Evolutionary conservation across 2,329 filamentous ascomycete species (phyloP).

Genomic region (Phialophora chinensis): DNA sequence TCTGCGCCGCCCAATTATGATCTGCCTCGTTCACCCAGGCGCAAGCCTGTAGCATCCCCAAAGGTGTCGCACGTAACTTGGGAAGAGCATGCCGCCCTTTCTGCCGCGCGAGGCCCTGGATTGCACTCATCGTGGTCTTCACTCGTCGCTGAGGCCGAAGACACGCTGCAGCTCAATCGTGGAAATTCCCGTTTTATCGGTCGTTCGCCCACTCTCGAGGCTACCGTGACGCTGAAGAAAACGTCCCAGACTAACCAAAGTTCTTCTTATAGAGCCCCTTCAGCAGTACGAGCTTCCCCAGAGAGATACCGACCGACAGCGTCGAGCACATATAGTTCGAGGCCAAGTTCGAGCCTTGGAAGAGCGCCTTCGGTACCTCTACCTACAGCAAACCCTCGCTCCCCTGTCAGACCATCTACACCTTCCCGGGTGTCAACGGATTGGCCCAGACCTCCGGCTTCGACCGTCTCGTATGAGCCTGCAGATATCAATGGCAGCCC

Average conservation of each 20-base stretch:
- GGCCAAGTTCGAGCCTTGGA: slow-evolving; percentile 51
- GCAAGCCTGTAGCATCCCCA: slow-evolving; percentile 34
- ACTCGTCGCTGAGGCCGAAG: slow-evolving; percentile 34
- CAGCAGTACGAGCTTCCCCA: slow-evolving; percentile 40
- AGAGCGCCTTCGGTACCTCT: slow-evolving; percentile 51
- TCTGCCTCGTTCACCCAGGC: slow-evolving; percentile 28
- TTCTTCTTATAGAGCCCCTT: slow-evolving; percentile 37
- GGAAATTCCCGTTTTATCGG: slow-evolving; percentile 31
- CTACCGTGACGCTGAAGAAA: slow-evolving; percentile 39
- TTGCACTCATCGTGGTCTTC: slow-evolving; percentile 36
- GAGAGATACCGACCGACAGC: slow-evolving; percentile 44
- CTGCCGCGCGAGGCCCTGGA: slow-evolving; percentile 28
- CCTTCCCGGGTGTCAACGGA: slow-evolving; percentile 59
- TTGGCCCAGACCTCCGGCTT: slow-evolving; percentile 73
- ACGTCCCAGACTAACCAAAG: slow-evolving; percentile 40
- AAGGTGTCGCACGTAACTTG: slow-evolving; percentile 34
- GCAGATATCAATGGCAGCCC: slow-evolving; percentile 88
- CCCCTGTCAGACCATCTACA: slow-evolving; percentile 60
- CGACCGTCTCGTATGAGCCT: slow-evolving; percentile 78
- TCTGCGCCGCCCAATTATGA: slow-evolving; percentile 26
- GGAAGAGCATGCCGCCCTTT: slow-evolving; percentile 23
- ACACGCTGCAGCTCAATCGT: slow-evolving; percentile 29
- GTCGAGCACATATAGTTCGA: slow-evolving; percentile 46
- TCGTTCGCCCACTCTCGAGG: slow-evolving; percentile 37
- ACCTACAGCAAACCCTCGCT: slow-evolving; percentile 49